Conservation (phyloP, 805 yeast species). For the Lachancea quebecensis region DNA sequence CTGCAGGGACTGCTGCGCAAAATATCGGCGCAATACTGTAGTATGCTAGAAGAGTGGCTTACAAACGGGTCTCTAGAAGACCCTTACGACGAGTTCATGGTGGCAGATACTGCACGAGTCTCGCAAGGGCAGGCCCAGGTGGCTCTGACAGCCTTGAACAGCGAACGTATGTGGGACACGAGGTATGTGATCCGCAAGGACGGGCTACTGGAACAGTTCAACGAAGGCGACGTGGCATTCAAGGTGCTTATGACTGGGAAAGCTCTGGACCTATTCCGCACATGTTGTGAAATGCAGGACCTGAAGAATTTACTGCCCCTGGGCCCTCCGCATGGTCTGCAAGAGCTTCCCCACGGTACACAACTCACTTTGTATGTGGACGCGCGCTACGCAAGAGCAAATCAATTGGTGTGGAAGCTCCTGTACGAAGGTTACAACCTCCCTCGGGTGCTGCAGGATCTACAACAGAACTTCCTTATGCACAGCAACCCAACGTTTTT, state of each 20-base stretch:
- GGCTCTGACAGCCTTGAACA: constrained; percentile 25
- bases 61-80: constrained; percentile 67
- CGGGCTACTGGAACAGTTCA: constrained; percentile 64
- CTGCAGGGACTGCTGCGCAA: constrained; percentile 46
- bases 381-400: constrained; percentile 61
- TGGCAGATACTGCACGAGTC: constrained; percentile 36
- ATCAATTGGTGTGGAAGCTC: constrained; percentile 48
- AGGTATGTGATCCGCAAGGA: constrained; percentile 68
- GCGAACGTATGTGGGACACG: constrained; percentile 67
- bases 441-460: constrained; percentile 36
- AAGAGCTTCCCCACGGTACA: constrained; percentile 26
- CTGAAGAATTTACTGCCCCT: not conserved
- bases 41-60: constrained; percentile 75
- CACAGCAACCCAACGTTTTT: constrained; percentile 24
- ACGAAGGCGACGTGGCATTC: constrained; percentile 44
- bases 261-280: constrained; percentile 55
- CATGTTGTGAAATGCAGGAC: constrained; percentile 21
- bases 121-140: constrained; percentile 6
- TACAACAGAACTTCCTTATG: constrained; percentile 52
- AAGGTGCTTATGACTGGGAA: constrained; percentile 80
- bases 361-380: constrained; percentile 51
- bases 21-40: constrained; percentile 56
- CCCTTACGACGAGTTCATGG: constrained; percentile 74
- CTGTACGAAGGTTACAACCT: constrained; percentile 57
- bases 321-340: not conserved